Evolutionary conservation across 2,329 filamentous ascomycete genomes (phyloP), one percentile per base, ranked within the genome.

Genomic region (Cercospora sesami): DNA sequence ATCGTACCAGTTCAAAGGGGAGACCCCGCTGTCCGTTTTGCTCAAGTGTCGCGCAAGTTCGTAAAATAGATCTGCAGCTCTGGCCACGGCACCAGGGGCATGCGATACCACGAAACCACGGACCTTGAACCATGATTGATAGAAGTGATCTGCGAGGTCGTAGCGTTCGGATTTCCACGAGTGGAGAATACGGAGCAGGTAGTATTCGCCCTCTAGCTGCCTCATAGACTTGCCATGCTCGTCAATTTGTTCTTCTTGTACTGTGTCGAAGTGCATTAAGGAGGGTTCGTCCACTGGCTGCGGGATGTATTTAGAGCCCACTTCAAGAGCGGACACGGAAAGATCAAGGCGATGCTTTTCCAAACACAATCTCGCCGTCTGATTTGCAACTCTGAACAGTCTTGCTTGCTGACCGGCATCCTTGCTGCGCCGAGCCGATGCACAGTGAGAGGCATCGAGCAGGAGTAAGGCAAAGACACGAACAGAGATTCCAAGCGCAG

Each of bases 131-230:
- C 64, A 63, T 16, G 63, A 58, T 16, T 62, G 66, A 78, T 90
- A 94, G 83, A 95, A 88, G 77, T 92, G 88, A 64, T 96, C 92
- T 30, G 92, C 91, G 59, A 93, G 86, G 66, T 94, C 91, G 14
- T 91, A 82, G 48, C 90, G 86, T 48, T 87, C 84, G 75, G 93
- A 89, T 73, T 89, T 88, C 89, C 90, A 96, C 79, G 93, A 92
- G 78, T 95, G 78, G 33, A 85, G 84, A 42, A 88, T 88, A 33
- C 91, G 85, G 68, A 93, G 78, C 4, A 88, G 84, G 48, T 88
- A 84, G 73, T 91, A 93, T 71, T 92, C 87, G 0, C 83, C 82
- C 33, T 86, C 81, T 14, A 89, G 76, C 55, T 79, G 78, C 14
- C 77, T 77, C 8, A 78, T 73, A 36, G 80, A 69, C 8, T 74